Base-by-base conservation (phyloP, 2,329 filamentous ascomycete species). In the Pyrenophora seminiperda region DNA sequence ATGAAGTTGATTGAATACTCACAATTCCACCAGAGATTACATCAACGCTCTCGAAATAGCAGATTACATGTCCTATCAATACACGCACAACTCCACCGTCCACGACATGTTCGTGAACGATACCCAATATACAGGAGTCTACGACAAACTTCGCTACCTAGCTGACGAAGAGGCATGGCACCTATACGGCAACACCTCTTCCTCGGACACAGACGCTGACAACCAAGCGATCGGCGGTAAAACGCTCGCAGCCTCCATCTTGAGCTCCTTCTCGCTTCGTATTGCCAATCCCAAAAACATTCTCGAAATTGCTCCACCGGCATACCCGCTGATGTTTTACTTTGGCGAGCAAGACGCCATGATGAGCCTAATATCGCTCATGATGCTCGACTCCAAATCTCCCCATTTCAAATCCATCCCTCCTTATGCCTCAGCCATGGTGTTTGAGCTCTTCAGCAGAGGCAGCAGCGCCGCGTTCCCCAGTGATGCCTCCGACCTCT, bases 61-160 rank as follows among this genome's bases (percentile, higher is more conserved):
- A 45, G 81, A 86, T 52, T 84, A 80, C 58, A 67, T 85, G 36
- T 75, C 77, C 24, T 85, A 85, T 63, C 73, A 77, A 31, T 76
- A 76, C 41, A 60, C 73, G 14, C 82, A 86, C 67, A 82, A 85
- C 57, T 59, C 61, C 7, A 77, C 73, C 5, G 68, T 77, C 17
- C 62, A 70, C 39, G 50, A 61, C 2, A 53, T 77, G n/a, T 44
- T 34, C 2, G 40, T 60, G n/a, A 68, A 67, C 37, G 60, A 69
- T 40, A 61, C 66, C 1, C 27, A 50, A 3, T 63, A 59, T 39
- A 48, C 49, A 2, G 63, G 58, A 10, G 53, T 64, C 14, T 66
- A 66, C 40, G 56, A 63, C 7, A 50, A 58, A 18, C 51, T 67
- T 0, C 76, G 76, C 13, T 73, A 66, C 53, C 72, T 81, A 32